A percentile compares a stretch with the other conserved stretches of the same genome.
Conservation (phyloP, 2,329 filamentous ascomycete species). For the Colletotrichum gloeosporioides region DNA sequence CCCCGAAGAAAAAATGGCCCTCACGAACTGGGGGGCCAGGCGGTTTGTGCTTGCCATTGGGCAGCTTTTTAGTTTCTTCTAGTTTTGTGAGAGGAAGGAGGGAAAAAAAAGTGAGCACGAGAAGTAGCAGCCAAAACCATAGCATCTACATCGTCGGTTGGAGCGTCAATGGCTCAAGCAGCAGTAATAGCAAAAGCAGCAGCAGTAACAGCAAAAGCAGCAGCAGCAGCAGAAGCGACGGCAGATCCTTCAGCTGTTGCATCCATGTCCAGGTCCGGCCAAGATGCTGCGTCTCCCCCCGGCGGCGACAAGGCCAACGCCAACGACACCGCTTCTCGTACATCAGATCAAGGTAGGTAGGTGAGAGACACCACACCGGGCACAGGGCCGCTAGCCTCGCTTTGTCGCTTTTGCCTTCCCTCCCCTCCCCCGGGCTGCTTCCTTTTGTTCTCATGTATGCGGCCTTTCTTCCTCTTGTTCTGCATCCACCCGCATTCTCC, state of each 20-base stretch:
- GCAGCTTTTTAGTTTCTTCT: not conserved
- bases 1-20: not conserved
- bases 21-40: not conserved
- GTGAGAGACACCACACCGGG: not conserved
- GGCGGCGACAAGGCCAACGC: not conserved
- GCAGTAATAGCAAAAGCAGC: not conserved
- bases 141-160: not conserved
- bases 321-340: slow-evolving; percentile 3
- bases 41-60: not conserved
- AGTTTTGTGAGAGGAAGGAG: not conserved
- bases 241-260: not conserved
- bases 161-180: not conserved
- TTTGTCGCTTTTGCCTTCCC: not conserved
- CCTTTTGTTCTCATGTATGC: not conserved
- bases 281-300: not conserved
- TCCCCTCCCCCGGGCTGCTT: not conserved
- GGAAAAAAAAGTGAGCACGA: not conserved
- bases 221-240: not conserved
- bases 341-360: slow-evolving; percentile 11
- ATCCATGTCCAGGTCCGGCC: not conserved
- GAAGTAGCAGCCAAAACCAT: not conserved
- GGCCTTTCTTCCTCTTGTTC: not conserved
- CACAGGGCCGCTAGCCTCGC: not conserved
- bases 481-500: not conserved
- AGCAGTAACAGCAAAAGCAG: too few species aligned